Conservation (phyloP, 768 basidiomycete genomes). For the Termitomyces bulborhizus region DNA sequence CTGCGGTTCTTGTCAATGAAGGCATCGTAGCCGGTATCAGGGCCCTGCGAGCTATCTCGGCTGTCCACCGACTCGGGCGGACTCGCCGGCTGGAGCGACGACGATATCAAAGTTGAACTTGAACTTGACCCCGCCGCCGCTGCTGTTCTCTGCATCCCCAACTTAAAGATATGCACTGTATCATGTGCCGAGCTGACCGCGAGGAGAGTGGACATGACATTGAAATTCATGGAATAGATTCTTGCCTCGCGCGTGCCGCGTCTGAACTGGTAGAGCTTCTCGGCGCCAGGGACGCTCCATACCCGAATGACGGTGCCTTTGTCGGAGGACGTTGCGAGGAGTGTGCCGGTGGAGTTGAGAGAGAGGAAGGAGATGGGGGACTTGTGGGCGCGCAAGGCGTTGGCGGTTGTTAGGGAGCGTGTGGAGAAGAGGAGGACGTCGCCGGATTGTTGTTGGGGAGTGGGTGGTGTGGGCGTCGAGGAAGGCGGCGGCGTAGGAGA, state of each 20-base stretch:
- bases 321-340: conserved; percentile 89
- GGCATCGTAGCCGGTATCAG: conserved; percentile 82
- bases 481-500: conserved; percentile 64
- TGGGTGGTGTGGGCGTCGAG: conserved; percentile 28
- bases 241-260: conserved; percentile 39
- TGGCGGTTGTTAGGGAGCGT: conserved; percentile 82
- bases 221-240: too few relatives aligned
- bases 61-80: conserved; percentile 46
- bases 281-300: conserved; percentile 84
- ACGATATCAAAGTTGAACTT: too few relatives aligned
- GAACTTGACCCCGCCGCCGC: conserved; percentile 3
- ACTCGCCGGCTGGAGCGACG: conserved; percentile 34
- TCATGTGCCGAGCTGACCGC: conserved; percentile 90
- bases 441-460: conserved; percentile 49
- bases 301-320: conserved; percentile 76
- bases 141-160: conserved; percentile 32
- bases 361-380: conserved; percentile 83
- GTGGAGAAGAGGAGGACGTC: conserved; percentile 96
- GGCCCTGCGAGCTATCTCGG: conserved; percentile 47
- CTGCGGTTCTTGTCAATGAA: conserved; percentile 70
- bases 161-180: conserved; percentile 87
- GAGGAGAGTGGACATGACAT: conserved; percentile 51
- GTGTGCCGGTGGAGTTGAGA: conserved; percentile 80
- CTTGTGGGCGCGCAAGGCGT: conserved; percentile 97
- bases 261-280: conserved; percentile 94